These are phyloP conservation scores for Nannochloropsis gaditana DNA, from an alignment of 108 stramenopile genomes.

Conservation along the genomic window DNA sequence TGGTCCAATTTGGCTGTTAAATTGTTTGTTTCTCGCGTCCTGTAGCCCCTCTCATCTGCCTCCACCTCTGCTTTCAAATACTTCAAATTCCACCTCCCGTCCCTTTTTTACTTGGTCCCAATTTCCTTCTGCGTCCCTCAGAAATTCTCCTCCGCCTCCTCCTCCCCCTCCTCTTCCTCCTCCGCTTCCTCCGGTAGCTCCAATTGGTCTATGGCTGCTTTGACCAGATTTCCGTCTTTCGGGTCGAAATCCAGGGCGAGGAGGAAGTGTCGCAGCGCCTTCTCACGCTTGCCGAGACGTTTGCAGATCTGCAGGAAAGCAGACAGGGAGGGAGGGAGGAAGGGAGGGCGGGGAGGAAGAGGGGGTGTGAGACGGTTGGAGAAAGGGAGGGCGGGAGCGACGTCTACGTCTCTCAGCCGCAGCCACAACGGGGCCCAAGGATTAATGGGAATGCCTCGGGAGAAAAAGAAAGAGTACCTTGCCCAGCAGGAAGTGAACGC, in stretches of 20 bases:
- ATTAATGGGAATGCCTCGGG: too few relatives aligned
- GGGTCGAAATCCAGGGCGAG: constrained; percentile 90
- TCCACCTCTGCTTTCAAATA: too few relatives aligned
- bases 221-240: constrained; percentile 86
- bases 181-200: constrained; percentile 71
- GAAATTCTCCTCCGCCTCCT: neutral
- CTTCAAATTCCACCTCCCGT: too few relatives aligned
- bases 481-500: constrained; percentile 89
- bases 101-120: too few relatives aligned
- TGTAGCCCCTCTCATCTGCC: too few relatives aligned
- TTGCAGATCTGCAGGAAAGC: constrained; percentile 59
- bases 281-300: constrained; percentile 71
- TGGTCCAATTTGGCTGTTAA: too few relatives aligned
- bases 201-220: constrained; percentile 74
- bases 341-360: neutral
- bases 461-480: constrained; percentile 47
- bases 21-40: too few relatives aligned
- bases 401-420: neutral
- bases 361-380: neutral
- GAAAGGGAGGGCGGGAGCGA: neutral
- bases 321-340: neutral
- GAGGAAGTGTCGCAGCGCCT: constrained; percentile 84
- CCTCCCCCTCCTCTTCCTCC: constrained; percentile 63
- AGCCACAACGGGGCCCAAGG: too few relatives aligned
- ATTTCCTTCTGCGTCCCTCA: neutral